Conservation (phyloP, 768 basidiomycete genomes). For the Suillus placidus region DNA sequence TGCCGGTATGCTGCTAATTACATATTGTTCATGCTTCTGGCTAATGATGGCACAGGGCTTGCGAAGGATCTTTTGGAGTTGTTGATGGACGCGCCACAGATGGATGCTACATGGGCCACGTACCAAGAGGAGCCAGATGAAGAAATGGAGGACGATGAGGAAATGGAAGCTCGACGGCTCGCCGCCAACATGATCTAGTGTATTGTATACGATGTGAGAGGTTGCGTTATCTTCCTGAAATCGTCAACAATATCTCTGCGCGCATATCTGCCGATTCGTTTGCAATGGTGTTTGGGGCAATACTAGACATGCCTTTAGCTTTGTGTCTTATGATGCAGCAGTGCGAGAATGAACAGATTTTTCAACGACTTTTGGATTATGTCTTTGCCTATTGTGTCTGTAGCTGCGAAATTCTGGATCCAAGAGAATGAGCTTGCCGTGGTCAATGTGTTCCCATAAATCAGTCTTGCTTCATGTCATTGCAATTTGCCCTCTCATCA, state of each 20-base stretch:
- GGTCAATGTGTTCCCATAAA: neutral
- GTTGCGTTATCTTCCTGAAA: neutral
- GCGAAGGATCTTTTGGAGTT: constrained; percentile 63
- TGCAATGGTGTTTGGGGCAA: neutral
- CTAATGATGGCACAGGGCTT: constrained; percentile 43
- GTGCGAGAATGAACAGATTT: neutral
- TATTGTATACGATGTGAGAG: neutral
- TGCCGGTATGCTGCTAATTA: constrained; percentile 43
- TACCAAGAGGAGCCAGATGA: constrained; percentile 53
- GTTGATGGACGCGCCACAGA: constrained; percentile 73
- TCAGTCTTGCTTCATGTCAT: neutral
- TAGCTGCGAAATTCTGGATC: neutral
- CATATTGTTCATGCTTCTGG: constrained; percentile 1
- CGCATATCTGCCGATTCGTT: neutral
- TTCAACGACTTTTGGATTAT: too few relatives aligned
- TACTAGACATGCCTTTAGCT: neutral
- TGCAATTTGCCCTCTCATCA: too few relatives aligned
- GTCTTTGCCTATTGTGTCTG: neutral
- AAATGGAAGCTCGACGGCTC: constrained; percentile 39
- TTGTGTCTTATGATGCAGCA: neutral
- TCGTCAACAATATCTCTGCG: neutral
- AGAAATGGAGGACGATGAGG: constrained; percentile 58
- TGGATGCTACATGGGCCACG: constrained; percentile 64
- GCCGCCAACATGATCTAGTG: constrained; percentile 14
- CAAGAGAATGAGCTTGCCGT: neutral